These are phyloP conservation scores for Phytophthora nicotianae DNA, from an alignment of 352 stramenopile species.

Conservation along the genomic window DNA sequence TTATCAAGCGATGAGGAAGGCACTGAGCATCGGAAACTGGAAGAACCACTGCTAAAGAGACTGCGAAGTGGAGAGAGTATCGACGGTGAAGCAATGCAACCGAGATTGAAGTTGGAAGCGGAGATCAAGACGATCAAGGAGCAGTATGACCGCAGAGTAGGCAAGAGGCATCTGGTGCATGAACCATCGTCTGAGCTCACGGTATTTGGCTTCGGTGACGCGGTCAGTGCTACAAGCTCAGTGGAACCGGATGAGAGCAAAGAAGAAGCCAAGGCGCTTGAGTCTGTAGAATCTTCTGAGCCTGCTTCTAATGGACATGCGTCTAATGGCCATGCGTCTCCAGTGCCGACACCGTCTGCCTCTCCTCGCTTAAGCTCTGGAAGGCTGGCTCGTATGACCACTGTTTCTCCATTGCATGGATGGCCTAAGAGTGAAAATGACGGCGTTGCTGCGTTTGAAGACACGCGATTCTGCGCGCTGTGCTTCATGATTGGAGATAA, in stretches of 20 bases:
- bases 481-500: slow-evolving; percentile 87
- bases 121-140: slow-evolving; percentile 78
- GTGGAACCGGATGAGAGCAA: neutral
- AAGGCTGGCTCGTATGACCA: slow-evolving; percentile 42
- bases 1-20: slow-evolving; percentile 39
- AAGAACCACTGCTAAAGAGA: slow-evolving; percentile 44
- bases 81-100: slow-evolving; percentile 21
- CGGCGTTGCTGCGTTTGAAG: slow-evolving; percentile 35
- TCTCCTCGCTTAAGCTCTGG: neutral
- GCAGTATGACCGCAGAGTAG: slow-evolving; percentile 74
- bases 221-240: neutral
- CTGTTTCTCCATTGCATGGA: slow-evolving; percentile 43
- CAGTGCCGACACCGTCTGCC: neutral
- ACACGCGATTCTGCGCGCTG: slow-evolving; percentile 78
- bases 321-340: neutral
- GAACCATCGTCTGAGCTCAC: slow-evolving; percentile 35
- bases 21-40: slow-evolving; percentile 30
- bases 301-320: slow-evolving; percentile 1
- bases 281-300: neutral
- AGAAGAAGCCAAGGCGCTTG: slow-evolving; percentile 4
- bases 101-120: slow-evolving; percentile 58
- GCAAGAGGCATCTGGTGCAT: slow-evolving; percentile 60
- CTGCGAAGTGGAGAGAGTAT: slow-evolving; percentile 44
- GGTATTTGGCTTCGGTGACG: slow-evolving; percentile 25
- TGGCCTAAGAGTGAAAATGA: slow-evolving; percentile 30